A percentile compares a stretch with the other conserved stretches of the same genome.
phyloP scores from a whole-genome alignment of 202 grass and related monocot species.

The Carex arenaria region DNA sequence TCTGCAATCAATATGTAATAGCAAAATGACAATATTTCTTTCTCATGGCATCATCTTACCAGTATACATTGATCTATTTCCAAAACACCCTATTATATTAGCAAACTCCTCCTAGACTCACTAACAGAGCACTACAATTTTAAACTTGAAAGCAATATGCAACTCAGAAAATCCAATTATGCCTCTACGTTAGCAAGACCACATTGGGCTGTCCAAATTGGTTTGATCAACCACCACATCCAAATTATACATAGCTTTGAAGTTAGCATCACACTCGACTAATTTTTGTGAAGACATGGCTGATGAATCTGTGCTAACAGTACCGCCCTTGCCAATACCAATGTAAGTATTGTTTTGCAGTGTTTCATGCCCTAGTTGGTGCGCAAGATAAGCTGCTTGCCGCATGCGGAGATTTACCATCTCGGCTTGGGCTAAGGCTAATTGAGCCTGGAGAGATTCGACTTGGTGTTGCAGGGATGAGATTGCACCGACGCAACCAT shows the following conservation, averaged over 20 bases:
- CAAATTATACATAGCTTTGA: constrained; percentile 39
- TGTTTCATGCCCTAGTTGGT: constrained; percentile 28
- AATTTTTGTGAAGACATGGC: constrained; percentile 55
- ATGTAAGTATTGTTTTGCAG: constrained; percentile 2
- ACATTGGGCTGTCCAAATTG: constrained; percentile 38
- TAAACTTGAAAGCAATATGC: background rate
- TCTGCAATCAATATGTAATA: background rate
- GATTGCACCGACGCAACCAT: constrained; percentile 90
- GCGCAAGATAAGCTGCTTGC: constrained; percentile 39
- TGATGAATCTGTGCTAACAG: constrained; percentile 38
- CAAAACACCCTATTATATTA: constrained; percentile 22
- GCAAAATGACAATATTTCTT: constrained; percentile 2
- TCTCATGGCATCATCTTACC: constrained; percentile 15
- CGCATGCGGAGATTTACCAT: constrained; percentile 65
- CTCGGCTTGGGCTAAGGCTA: constrained; percentile 87
- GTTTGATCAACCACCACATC: constrained; percentile 47
- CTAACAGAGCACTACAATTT: background rate
- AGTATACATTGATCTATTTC: constrained; percentile 26
- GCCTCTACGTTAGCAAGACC: constrained; percentile 40
- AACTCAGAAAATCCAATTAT: constrained; percentile 15
- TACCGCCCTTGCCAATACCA: constrained; percentile 18
- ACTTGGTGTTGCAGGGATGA: constrained; percentile 87
- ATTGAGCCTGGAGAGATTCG: constrained; percentile 70
- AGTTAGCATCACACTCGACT: constrained; percentile 30
- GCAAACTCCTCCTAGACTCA: background rate